Evolutionary conservation across 2,329 filamentous ascomycete genomes (phyloP).

Genomic region (Cryphonectria naterciae): DNA sequence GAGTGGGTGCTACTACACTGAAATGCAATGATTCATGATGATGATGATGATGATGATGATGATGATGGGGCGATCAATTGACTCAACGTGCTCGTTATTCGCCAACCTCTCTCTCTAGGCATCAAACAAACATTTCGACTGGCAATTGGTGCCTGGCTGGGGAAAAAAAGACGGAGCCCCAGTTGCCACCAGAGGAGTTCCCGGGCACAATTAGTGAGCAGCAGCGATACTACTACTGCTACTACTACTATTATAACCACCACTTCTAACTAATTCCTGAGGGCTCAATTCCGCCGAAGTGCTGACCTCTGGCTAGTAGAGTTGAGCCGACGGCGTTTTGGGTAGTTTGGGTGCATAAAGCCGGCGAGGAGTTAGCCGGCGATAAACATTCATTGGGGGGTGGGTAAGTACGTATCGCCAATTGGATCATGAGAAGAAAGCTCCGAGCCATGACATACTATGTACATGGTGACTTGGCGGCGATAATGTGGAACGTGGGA

Average conservation of each 20-base stretch:
- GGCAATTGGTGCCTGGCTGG: not conserved
- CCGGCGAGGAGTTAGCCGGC: slow-evolving; percentile 20
- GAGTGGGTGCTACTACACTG: not conserved
- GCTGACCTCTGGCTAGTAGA: not conserved
- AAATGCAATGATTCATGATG: slow-evolving; percentile 22
- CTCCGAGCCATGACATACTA: not conserved
- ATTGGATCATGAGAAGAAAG: not conserved
- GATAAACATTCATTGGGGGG: slow-evolving; percentile 1
- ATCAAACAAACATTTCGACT: not conserved
- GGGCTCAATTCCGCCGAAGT: not conserved
- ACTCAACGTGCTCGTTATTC: slow-evolving; percentile 7
- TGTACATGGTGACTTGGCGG: not conserved
- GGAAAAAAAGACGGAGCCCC: not conserved
- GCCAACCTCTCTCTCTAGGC: not conserved
- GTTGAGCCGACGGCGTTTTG: slow-evolving; percentile 15
- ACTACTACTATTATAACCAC: too few species aligned
- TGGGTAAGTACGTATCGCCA: not conserved
- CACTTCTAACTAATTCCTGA: not conserved
- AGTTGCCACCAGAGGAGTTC: not conserved
- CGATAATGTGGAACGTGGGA: slow-evolving; percentile 13
- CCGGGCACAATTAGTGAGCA: not conserved
- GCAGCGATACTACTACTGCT: not conserved
- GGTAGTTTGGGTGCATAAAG: not conserved
- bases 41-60: not conserved
- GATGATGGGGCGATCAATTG: slow-evolving; percentile 2